Evolutionary conservation across 352 stramenopile genomes (phyloP).

Genomic region (Aphanomyces cochlioides): DNA sequence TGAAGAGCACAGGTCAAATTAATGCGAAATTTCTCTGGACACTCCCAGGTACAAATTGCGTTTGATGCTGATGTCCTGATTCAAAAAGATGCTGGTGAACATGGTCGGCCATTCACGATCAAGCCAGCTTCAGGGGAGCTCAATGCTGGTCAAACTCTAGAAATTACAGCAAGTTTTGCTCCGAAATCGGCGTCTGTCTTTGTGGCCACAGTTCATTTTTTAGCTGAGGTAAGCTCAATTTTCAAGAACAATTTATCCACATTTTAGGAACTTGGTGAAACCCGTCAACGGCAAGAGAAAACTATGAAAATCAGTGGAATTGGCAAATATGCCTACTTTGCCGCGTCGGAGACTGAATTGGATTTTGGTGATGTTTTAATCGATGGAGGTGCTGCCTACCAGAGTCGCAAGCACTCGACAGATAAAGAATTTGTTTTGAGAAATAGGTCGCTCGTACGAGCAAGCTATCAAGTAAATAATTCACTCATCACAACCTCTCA

Average conservation of each 20-base stretch:
- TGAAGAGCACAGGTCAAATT: conserved; percentile 88
- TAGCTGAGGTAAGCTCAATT: conserved; percentile 45
- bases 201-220: conserved; percentile 69
- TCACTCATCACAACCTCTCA: not conserved
- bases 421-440: conserved; percentile 82
- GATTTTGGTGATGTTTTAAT: conserved; percentile 84
- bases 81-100: conserved; percentile 42
- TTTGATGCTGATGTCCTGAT: conserved; percentile 10
- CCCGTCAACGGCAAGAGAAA: conserved; percentile 37
- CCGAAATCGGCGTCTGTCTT: conserved; percentile 78
- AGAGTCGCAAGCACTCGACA: conserved; percentile 40
- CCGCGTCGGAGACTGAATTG: conserved; percentile 66
- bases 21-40: conserved; percentile 83
- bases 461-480: conserved; percentile 51
- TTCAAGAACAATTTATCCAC: not conserved
- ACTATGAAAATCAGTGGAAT: conserved; percentile 85
- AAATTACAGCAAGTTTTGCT: conserved; percentile 71
- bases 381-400: conserved; percentile 36
- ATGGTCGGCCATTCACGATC: conserved; percentile 74
- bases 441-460: conserved; percentile 89
- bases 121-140: conserved; percentile 64
- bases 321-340: conserved; percentile 88
- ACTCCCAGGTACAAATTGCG: conserved; percentile 39
- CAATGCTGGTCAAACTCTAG: conserved; percentile 50
- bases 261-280: conserved; percentile 31